phyloP scores from a whole-genome alignment of 2,329 filamentous ascomycete species.

The Fusarium illudens region DNA sequence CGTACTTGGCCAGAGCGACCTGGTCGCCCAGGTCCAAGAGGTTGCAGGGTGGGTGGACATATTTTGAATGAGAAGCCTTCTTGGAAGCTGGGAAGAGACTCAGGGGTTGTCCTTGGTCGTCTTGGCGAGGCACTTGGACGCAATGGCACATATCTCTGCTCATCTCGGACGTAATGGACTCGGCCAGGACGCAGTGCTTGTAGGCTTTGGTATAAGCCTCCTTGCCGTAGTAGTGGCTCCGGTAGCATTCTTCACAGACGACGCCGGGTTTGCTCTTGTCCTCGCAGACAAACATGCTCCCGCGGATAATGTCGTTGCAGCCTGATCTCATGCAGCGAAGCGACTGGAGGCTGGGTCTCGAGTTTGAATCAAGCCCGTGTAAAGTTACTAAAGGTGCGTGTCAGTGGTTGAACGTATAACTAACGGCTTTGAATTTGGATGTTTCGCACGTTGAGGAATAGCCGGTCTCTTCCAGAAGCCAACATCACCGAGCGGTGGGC shows the following conservation, averaged over 20 bases:
- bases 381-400: slow-evolving; percentile 16
- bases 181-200: slow-evolving; percentile 27
- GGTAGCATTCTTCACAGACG: slow-evolving; percentile 34
- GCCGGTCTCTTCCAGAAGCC: slow-evolving; percentile 34
- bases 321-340: slow-evolving; percentile 23
- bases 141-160: slow-evolving; percentile 31
- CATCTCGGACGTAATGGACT: slow-evolving; percentile 25
- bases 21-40: slow-evolving; percentile 23
- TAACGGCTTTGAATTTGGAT: neutral
- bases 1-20: slow-evolving; percentile 26
- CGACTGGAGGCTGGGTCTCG: slow-evolving; percentile 26
- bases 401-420: neutral
- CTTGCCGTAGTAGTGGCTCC: slow-evolving; percentile 14
- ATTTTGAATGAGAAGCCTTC: neutral
- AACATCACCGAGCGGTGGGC: slow-evolving; percentile 22
- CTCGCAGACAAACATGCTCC: slow-evolving; percentile 33
- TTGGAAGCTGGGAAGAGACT: slow-evolving; percentile 20
- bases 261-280: slow-evolving; percentile 4
- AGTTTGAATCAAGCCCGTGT: slow-evolving; percentile 12
- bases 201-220: slow-evolving; percentile 26
- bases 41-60: slow-evolving; percentile 1
- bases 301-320: slow-evolving; percentile 26
- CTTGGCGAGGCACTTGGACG: neutral
- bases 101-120: neutral
- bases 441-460: slow-evolving; percentile 29